Evolutionary conservation across 2,329 filamentous ascomycete species (phyloP).

Genomic region (Epichloe brachyelytri): DNA sequence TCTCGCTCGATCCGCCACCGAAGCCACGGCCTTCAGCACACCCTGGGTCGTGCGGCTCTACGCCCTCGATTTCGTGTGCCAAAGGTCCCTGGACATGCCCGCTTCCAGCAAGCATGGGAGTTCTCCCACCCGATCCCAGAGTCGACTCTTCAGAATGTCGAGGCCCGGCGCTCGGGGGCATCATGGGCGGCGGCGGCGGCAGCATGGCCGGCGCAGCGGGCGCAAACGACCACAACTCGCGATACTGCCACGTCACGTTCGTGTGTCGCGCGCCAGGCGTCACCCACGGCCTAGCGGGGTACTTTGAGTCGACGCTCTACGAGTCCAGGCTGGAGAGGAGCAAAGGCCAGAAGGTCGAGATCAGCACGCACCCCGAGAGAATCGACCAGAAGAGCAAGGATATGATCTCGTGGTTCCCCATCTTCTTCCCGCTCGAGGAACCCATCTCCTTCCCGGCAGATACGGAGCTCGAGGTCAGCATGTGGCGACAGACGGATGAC

Average conservation of each 20-base stretch:
- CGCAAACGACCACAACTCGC: constrained; percentile 80
- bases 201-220: constrained; percentile 65
- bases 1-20: constrained; percentile 43
- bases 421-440: constrained; percentile 91
- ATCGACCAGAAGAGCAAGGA: constrained; percentile 89
- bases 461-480: constrained; percentile 76
- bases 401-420: constrained; percentile 99
- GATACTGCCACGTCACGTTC: constrained; percentile 69
- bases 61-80: constrained; percentile 74
- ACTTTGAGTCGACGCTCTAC: constrained; percentile 95
- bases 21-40: constrained; percentile 68
- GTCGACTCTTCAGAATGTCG: constrained; percentile 39
- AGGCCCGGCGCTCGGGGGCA: constrained; percentile 47
- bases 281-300: constrained; percentile 82
- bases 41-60: constrained; percentile 93
- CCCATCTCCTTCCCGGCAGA: constrained; percentile 77
- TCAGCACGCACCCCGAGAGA: constrained; percentile 83
- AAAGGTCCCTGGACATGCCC: constrained; percentile 41
- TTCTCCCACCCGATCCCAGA: constrained; percentile 64
- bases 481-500: constrained; percentile 94
- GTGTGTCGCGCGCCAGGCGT: constrained; percentile 66
- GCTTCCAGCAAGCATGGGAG: constrained; percentile 69
- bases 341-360: constrained; percentile 50
- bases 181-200: constrained; percentile 54
- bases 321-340: constrained; percentile 30